Conservation (phyloP, 2,329 filamentous ascomycete species). For the Neoscytalidium dimidiatum region DNA sequence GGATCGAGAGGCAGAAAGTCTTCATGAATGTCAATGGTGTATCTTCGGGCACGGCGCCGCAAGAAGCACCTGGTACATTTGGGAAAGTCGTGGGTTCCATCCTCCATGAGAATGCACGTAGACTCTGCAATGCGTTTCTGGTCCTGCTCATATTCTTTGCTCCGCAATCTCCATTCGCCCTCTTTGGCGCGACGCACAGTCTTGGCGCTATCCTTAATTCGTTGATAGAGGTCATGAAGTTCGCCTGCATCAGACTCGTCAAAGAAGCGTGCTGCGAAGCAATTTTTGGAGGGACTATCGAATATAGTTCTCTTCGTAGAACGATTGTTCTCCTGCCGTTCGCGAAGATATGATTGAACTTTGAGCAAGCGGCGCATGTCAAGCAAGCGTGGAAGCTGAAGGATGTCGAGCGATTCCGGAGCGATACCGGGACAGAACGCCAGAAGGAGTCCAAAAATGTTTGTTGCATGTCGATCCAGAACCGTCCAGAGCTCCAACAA, state of each 20-base stretch:
- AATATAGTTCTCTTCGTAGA: conserved; percentile 48
- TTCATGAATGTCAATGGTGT: conserved; percentile 53
- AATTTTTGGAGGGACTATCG: conserved; percentile 43
- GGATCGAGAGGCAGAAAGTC: conserved; percentile 48
- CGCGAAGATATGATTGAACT: conserved; percentile 53
- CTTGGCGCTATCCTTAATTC: conserved; percentile 41
- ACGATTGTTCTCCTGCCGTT: conserved; percentile 33
- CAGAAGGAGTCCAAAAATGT: conserved; percentile 49
- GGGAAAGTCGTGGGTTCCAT: conserved; percentile 21
- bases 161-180: conserved; percentile 39
- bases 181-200: conserved; percentile 37
- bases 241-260: conserved; percentile 26
- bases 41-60: conserved; percentile 34
- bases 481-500: conserved; percentile 60
- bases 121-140: conserved; percentile 34
- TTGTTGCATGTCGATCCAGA: conserved; percentile 54
- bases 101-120: conserved; percentile 33
- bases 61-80: conserved; percentile 51
- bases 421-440: conserved; percentile 56
- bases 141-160: conserved; percentile 39
- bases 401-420: conserved; percentile 53
- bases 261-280: conserved; percentile 52
- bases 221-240: conserved; percentile 33
- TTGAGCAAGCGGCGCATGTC: conserved; percentile 55
- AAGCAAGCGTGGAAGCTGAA: conserved; percentile 51